Conservation (phyloP, 1,139 yeast species). For the Pichia sp. region DNA sequence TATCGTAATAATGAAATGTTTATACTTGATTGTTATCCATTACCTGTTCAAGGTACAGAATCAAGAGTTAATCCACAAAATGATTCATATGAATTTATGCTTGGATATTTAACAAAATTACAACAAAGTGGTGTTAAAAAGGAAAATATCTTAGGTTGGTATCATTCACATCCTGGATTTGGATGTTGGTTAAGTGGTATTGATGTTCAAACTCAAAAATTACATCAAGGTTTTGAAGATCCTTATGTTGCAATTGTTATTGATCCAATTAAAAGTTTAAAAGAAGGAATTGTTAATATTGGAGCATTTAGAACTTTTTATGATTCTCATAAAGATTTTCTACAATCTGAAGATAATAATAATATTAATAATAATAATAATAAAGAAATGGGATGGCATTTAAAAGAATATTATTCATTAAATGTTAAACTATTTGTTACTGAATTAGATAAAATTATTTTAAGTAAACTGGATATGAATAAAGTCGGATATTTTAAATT, state of each 20-base stretch:
- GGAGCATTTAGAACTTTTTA: constrained; percentile 83
- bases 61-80: constrained; percentile 91
- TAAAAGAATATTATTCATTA: constrained; percentile 65
- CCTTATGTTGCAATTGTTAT: constrained; percentile 86
- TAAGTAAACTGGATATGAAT: constrained; percentile 9
- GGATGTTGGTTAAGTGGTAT: constrained; percentile 93
- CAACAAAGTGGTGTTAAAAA: constrained; percentile 47
- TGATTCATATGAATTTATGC: constrained; percentile 95
- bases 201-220: constrained; percentile 79
- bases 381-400: constrained; percentile 49
- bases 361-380: constrained; percentile 22
- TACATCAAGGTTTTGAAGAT: constrained; percentile 85
- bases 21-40: constrained; percentile 74
- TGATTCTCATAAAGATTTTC: background rate
- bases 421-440: constrained; percentile 60
- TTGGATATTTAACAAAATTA: constrained; percentile 57
- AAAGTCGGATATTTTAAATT: background rate
- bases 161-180: constrained; percentile 96
- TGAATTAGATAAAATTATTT: constrained; percentile 24
- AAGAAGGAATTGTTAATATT: constrained; percentile 68
- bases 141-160: constrained; percentile 83
- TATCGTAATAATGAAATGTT: constrained; percentile 53
- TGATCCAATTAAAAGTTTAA: constrained; percentile 69
- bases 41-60: constrained; percentile 96
- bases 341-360: too few relatives aligned